Evolutionary conservation across 2,329 filamentous ascomycete species (phyloP), one percentile per base, ranked within the genome.

Genomic region (Chaetomium sp.): DNA sequence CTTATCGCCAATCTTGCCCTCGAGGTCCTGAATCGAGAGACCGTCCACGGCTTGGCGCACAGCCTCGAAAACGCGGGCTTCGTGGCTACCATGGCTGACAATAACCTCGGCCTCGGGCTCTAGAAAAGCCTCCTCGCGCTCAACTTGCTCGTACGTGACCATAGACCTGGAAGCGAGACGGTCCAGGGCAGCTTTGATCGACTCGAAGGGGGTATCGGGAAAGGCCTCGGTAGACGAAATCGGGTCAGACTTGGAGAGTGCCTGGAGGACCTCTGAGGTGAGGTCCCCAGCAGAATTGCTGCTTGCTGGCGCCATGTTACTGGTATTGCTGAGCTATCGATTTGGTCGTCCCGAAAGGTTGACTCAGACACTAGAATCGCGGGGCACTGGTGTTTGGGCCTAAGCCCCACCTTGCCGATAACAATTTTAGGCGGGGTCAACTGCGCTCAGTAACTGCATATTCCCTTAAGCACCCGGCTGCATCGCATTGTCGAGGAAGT

Each of bases 171-270:
- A 95, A 33, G 83, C 85, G 60, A 99, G 85, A 70, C 93, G 87
- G 80, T 98, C 95, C 69, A 98, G 84, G 33, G 92, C 91, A 68
- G 91, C 90, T 81, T 97, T 98, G 74, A 97, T 81, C 65, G 87
- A 85, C 67, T 84, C 81, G 73, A 89, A 90, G 73, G 86, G 82
- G 72, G 82, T 79, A 71, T 83, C 76, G 70, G 90, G 87, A 80
- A 93, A 93, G 73, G 83, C 83, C 72, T 91, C 85, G 73, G 82
- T 81, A 60, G 91, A 91, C 71, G 89, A 79, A 70, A 93, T 80
- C 54, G 89, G 84, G 70, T 88, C 85, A 67, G 85, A 78, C 72
- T 85, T 80, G 75, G 83, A 83, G 72, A 94, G 81, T 62, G 85
- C 84, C 67, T 87, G 83, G 72, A 94, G 84, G 70, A 93, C 82